A percentile compares a stretch with the other conserved stretches of the same genome.
Evolutionary conservation across 257 asterid species (phyloP).

Genomic region (Nicotiana otophora): DNA sequence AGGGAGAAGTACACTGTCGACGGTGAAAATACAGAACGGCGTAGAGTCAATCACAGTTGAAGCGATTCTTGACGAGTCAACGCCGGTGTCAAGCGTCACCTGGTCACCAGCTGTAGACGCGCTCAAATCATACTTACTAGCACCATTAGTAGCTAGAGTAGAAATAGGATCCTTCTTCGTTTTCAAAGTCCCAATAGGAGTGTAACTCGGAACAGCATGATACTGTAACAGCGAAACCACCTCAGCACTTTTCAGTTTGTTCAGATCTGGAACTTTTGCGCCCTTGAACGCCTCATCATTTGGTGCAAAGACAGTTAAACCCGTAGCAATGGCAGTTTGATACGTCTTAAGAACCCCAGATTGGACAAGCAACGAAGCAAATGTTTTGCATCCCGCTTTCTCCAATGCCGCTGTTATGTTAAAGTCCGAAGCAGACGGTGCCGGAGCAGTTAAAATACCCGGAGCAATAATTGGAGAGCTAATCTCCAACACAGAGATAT

Average conservation of each 20-base stretch:
- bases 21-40: constrained; percentile 79
- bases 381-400: constrained; percentile 90
- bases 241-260: constrained; percentile 60
- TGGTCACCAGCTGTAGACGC: constrained; percentile 72
- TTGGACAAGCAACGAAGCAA: constrained; percentile 43
- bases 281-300: constrained; percentile 89
- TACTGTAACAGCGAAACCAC: constrained; percentile 62
- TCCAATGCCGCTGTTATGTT: constrained; percentile 67
- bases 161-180: constrained; percentile 42
- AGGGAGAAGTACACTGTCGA: constrained; percentile 79
- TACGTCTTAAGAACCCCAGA: constrained; percentile 64
- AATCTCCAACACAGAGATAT: constrained; percentile 69
- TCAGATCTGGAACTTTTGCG: constrained; percentile 58
- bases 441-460: constrained; percentile 59
- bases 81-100: constrained; percentile 75
- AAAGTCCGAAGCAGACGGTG: constrained; percentile 41
- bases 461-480: constrained; percentile 67
- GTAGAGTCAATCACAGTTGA: constrained; percentile 80
- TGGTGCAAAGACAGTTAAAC: constrained; percentile 82
- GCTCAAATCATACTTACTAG: constrained; percentile 58
- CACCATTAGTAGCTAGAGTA: constrained; percentile 84
- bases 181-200: constrained; percentile 71
- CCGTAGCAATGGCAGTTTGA: constrained; percentile 46
- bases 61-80: constrained; percentile 76
- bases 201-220: constrained; percentile 72